Conservation (phyloP, 2,329 filamentous ascomycete species). For the Elsinoe arachidis region DNA sequence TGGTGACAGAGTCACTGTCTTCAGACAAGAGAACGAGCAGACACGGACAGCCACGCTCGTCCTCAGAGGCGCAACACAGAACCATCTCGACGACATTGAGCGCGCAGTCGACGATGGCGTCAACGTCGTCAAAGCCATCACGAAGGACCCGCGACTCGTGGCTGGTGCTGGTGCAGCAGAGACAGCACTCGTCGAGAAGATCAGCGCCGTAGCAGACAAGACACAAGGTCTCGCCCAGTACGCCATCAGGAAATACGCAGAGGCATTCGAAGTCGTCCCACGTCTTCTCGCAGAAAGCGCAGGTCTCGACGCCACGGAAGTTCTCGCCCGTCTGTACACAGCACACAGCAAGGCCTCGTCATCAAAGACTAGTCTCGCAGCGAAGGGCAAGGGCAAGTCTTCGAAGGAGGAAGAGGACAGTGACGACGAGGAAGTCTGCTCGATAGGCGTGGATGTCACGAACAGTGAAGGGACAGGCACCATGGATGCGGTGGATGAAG, state of each 20-base stretch:
- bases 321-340: conserved; percentile 83
- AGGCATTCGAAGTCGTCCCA: conserved; percentile 95
- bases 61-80: conserved; percentile 90
- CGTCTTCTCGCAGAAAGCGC: conserved; percentile 90
- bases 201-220: conserved; percentile 83
- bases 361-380: conserved; percentile 13
- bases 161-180: conserved; percentile 92
- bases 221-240: conserved; percentile 90
- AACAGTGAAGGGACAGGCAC: conserved; percentile 72
- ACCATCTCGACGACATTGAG: conserved; percentile 95
- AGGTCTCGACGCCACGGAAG: conserved; percentile 93
- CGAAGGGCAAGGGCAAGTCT: conserved; percentile 11
- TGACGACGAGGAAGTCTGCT: conserved; percentile 71
- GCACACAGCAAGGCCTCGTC: conserved; percentile 49
- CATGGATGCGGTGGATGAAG: conserved; percentile 75
- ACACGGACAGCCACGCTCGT: conserved; percentile 93
- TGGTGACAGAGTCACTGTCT: conserved; percentile 94
- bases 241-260: conserved; percentile 92
- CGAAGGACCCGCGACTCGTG: conserved; percentile 80
- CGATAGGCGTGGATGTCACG: conserved; percentile 90
- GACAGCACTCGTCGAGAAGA: conserved; percentile 84
- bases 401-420: conserved; percentile 29
- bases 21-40: conserved; percentile 87
- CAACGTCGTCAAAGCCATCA: conserved; percentile 97
- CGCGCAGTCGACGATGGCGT: conserved; percentile 95